phyloP scores from a whole-genome alignment of 176 grass and related monocot genomes.

The Aegilops tauschii region DNA sequence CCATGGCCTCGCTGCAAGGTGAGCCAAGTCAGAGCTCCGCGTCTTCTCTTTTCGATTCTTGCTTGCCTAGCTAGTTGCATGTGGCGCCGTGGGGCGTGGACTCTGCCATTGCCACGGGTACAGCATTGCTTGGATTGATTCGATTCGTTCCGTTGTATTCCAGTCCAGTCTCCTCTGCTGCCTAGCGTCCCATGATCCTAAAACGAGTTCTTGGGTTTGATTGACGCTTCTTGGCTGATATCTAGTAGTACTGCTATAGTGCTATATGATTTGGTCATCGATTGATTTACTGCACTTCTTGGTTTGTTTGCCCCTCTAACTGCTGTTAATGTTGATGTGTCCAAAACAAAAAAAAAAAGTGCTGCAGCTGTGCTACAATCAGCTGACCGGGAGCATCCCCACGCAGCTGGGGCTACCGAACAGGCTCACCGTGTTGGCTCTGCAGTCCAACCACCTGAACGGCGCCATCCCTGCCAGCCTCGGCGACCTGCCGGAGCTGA shows the following conservation, averaged over 20 bases:
- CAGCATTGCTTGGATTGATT: slow-evolving; percentile 16
- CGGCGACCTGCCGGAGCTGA: slow-evolving; percentile 65
- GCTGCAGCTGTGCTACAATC: slow-evolving; percentile 93
- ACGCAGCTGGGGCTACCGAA: slow-evolving; percentile 76
- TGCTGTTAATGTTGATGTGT: neutral
- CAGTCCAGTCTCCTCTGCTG: neutral
- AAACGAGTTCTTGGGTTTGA: neutral
- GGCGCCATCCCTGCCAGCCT: slow-evolving; percentile 93
- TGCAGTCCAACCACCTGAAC: slow-evolving; percentile 81
- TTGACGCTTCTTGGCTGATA: slow-evolving; percentile 10
- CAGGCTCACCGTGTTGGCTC: slow-evolving; percentile 64
- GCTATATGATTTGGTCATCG: neutral
- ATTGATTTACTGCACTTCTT: slow-evolving; percentile 15
- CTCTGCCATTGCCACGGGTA: neutral
- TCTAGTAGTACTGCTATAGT: neutral
- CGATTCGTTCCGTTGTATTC: neutral
- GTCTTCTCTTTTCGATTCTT: neutral
- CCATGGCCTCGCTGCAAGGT: slow-evolving; percentile 87
- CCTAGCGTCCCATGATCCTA: neutral
- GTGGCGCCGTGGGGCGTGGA: slow-evolving; percentile 24
- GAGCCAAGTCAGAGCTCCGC: neutral
- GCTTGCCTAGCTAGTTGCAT: neutral
- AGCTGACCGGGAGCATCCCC: slow-evolving; percentile 82
- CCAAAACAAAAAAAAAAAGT: slow-evolving; percentile 33
- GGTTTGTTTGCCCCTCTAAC: neutral